Evolutionary conservation across 2,329 filamentous ascomycete species (phyloP).

Genomic region (Phyllosticta paracitricarpa): DNA sequence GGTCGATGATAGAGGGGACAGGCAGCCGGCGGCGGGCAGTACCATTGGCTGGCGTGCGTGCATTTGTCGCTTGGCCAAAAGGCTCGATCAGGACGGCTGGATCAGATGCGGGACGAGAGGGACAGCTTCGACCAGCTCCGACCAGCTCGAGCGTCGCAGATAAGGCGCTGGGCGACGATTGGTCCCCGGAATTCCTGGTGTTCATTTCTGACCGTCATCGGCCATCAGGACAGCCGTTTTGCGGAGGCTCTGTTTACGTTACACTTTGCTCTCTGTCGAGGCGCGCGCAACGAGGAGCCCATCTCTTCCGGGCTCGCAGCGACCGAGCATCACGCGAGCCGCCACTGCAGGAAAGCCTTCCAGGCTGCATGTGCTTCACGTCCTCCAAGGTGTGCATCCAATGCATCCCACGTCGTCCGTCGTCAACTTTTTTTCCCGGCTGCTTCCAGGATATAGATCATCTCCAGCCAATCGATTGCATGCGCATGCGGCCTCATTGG

Average conservation of each 20-base stretch:
- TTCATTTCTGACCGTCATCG: constrained; percentile 10
- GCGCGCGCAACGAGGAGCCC: not conserved
- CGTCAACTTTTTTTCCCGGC: not conserved
- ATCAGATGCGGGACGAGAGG: constrained; percentile 9
- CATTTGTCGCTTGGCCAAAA: not conserved
- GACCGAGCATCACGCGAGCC: constrained; percentile 8
- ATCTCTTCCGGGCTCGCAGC: constrained; percentile 1
- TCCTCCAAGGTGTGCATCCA: not conserved
- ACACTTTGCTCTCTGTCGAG: constrained; percentile 9
- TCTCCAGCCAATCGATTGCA: not conserved
- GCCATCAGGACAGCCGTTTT: constrained; percentile 1
- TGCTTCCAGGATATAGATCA: not conserved
- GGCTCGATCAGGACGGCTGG: constrained; percentile 9
- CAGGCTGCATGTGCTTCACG: not conserved
- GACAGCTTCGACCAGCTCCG: not conserved
- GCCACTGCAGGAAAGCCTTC: not conserved
- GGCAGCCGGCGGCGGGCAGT: not conserved
- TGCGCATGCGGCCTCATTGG: not conserved
- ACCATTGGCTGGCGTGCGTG: constrained; percentile 2
- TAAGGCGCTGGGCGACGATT: constrained; percentile 7
- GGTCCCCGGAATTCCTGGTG: constrained; percentile 1
- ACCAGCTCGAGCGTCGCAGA: constrained; percentile 2
- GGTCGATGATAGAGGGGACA: not conserved
- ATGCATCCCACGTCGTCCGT: not conserved
- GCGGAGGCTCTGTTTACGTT: constrained; percentile 9